phyloP scores from a whole-genome alignment of 2,329 filamentous ascomycete genomes.

The Aspergillus sp. region DNA sequence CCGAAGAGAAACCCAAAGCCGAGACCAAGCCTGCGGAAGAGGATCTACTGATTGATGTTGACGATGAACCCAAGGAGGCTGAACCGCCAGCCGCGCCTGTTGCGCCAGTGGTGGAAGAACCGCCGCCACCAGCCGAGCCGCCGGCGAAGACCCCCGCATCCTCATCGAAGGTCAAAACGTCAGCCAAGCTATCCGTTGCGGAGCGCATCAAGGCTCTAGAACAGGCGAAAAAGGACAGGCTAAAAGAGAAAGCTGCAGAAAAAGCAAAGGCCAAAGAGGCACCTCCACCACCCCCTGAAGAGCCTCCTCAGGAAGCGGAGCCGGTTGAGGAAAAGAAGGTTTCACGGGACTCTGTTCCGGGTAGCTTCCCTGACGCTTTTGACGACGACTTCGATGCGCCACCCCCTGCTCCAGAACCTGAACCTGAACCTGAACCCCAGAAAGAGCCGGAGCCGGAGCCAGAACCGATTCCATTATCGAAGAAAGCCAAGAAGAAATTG shows the following conservation, averaged over 20 bases:
- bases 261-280: conserved; percentile 24
- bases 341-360: conserved; percentile 49
- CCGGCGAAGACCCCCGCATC: conserved; percentile 36
- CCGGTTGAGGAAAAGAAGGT: conserved; percentile 35
- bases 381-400: conserved; percentile 42
- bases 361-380: conserved; percentile 57
- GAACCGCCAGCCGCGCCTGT: conserved; percentile 34
- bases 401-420: conserved; percentile 23
- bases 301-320: conserved; percentile 15
- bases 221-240: conserved; percentile 38
- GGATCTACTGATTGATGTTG: conserved; percentile 36
- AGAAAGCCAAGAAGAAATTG: conserved; percentile 27
- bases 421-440: conserved; percentile 20
- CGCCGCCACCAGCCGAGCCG: conserved; percentile 36
- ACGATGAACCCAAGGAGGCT: conserved; percentile 28
- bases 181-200: conserved; percentile 47
- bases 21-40: conserved; percentile 18
- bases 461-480: conserved; percentile 21
- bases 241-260: conserved; percentile 32
- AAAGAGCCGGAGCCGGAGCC: conserved; percentile 24
- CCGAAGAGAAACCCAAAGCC: conserved; percentile 46
- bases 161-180: conserved; percentile 40
- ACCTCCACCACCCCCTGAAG: conserved; percentile 15
- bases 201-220: conserved; percentile 55
- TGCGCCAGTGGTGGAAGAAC: conserved; percentile 40